Percentiles rank a stretch among this genome's conserved stretches.
Conservation (phyloP, 352 stramenopile species). For the Phytophthora megakarya region DNA sequence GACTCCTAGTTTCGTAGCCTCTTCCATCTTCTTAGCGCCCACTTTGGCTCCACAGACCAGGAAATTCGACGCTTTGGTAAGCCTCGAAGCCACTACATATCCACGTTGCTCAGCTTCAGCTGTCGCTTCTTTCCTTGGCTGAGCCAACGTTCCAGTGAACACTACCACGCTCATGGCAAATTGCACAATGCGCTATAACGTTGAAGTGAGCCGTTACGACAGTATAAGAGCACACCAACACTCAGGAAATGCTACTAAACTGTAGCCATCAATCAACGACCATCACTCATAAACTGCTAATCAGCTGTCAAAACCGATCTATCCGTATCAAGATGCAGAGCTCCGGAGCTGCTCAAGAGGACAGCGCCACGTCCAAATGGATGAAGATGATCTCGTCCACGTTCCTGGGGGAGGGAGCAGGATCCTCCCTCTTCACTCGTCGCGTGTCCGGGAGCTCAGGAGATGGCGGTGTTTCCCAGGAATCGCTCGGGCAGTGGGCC, state of each 20-base stretch:
- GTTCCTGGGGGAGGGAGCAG: constrained; percentile 58
- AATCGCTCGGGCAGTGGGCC: constrained; percentile 18
- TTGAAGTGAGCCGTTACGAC: constrained; percentile 18
- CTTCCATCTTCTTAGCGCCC: constrained; percentile 54
- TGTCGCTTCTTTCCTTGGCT: constrained; percentile 47
- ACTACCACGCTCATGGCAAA: constrained; percentile 41
- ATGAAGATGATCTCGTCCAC: constrained; percentile 88
- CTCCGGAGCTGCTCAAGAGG: constrained; percentile 24
- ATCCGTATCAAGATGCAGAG: constrained; percentile 18
- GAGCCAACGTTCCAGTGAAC: constrained; percentile 57
- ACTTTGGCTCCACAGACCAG: constrained; percentile 61
- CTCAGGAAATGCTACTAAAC: not conserved
- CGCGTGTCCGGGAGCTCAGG: constrained; percentile 22
- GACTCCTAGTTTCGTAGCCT: constrained; percentile 46
- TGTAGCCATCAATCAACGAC: not conserved
- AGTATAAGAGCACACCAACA: constrained; percentile 14
- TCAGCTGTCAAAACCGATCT: not conserved
- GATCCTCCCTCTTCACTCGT: constrained; percentile 51
- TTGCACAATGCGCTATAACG: constrained; percentile 12
- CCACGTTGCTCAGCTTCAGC: constrained; percentile 42
- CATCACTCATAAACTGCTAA: not conserved
- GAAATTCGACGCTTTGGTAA: constrained; percentile 48
- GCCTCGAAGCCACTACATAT: constrained; percentile 39
- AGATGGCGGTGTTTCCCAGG: constrained; percentile 10
- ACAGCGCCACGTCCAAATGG: constrained; percentile 65